phyloP scores from a whole-genome alignment of 352 stramenopile species.

The Phytophthora palmivora region DNA sequence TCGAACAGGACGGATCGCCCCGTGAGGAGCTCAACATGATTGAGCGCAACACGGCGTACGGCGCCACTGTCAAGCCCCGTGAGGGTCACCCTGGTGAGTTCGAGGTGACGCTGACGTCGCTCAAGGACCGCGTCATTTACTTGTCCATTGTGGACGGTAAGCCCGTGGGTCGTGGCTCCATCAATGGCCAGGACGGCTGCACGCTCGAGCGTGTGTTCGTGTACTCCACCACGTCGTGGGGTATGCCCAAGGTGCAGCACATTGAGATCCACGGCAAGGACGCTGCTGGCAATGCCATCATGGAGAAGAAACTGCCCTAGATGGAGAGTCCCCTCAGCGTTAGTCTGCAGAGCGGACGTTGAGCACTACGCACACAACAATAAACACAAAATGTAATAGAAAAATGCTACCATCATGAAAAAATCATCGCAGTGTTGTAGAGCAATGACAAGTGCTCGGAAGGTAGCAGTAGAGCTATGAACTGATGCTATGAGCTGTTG shows the following conservation, averaged over 20 bases:
- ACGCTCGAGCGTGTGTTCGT: constrained; percentile 86
- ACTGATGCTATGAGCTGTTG: background rate
- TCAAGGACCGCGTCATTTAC: constrained; percentile 85
- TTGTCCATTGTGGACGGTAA: constrained; percentile 83
- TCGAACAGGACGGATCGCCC: constrained; percentile 82
- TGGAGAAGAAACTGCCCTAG: constrained; percentile 90
- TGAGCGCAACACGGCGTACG: constrained; percentile 88
- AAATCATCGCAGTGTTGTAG: too few relatives aligned
- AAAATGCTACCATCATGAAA: constrained; percentile 21
- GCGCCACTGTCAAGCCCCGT: constrained; percentile 72
- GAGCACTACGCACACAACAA: constrained; percentile 3
- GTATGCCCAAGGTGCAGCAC: constrained; percentile 89
- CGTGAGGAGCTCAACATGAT: constrained; percentile 90
- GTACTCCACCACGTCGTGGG: constrained; percentile 86
- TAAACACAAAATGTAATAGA: constrained; percentile 41
- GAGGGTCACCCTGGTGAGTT: constrained; percentile 74
- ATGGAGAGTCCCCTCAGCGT: background rate
- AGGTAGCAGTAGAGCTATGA: too few relatives aligned
- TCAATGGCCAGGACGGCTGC: constrained; percentile 79
- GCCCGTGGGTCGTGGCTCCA: constrained; percentile 66
- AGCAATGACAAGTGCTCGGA: too few relatives aligned
- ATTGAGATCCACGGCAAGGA: constrained; percentile 90
- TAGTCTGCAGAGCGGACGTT: background rate
- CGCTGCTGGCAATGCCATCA: constrained; percentile 61
- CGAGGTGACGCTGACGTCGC: constrained; percentile 79